Evolutionary conservation across 2,329 filamentous ascomycete genomes (phyloP), one percentile per base, ranked within the genome.

Genomic region (Ampelomyces quisqualis): DNA sequence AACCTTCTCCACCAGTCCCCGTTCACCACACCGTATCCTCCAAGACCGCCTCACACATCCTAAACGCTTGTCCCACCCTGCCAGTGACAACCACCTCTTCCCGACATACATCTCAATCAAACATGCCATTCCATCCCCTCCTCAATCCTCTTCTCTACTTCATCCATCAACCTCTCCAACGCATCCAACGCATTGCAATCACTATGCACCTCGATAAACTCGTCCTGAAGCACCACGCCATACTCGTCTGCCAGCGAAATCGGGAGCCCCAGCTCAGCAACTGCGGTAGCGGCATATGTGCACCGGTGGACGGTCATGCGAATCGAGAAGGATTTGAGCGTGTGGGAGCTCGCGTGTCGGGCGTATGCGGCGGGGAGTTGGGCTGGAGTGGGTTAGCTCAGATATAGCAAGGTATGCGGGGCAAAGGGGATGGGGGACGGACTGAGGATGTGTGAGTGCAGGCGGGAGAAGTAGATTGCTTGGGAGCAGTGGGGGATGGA

Each of bases 221-320:
- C 14, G 8, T 38, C 35, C 14, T 38, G 26, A 26, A 38, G 27
- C 13, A 38, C 19, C 13, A 38, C 20, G 7, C 31, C 19, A 15
- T 18, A 38, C 9, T 9, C 18, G 3, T 30, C 27, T 6, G 9
- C 18, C n/a, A 38, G 26, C n/a, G 35, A 38, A 5, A 18, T 9
- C 5, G 35, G 35, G 8, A 30, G 5, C 3, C 7, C 18, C 3
- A 38, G 26, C 3, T 22, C 19, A 13, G 35, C 35, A 9, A 31
- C 19, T 4, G 35, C 35, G 13, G 27, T 23, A 8, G 20, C 27
- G 27, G 27, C 26, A 14, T 10, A 31, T n/a, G 10, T 11, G 27
- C 11, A 17, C 2, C 23, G n/a, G n/a, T 28, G n/a, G 10, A 10
- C 15, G n/a, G n/a, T 7, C 19, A 30, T 7, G 18, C 19, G 35